Evolutionary conservation across 202 grass and related monocot species (phyloP), one percentile per base, ranked within the genome.

Genomic region (Dendrocalamus latiflorus): DNA sequence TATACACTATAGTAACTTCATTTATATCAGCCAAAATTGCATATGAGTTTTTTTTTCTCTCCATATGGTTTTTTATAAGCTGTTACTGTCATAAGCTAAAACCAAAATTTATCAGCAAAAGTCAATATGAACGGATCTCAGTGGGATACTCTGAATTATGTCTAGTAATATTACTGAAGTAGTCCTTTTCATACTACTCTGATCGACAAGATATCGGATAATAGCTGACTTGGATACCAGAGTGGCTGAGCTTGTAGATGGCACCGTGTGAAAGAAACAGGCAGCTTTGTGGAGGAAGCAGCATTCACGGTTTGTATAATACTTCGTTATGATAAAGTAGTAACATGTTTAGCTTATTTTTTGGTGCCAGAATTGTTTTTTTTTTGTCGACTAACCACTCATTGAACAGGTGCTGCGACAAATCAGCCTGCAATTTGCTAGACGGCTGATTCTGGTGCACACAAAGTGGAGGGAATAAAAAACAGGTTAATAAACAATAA

Each of bases 321-420:
- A 21, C 59, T 82, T 72, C 50, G 16, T 74, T 47, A 66, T 51
- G 53, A 77, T n/a, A n/a, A n/a, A n/a, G n/a, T n/a, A n/a, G n/a
- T 86, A 78, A 53, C 42, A 69, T 77, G 60, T 68, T 74, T 63
- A 62, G 9, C 66, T 72, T 82, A 41, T 17, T 48, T 78, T 61
- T 30, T 9, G n/a, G 12, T 86, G 49, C 48, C 30, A 45, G 13
- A 37, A 56, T 83, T 62, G 33, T n/a, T n/a, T n/a, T 24, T 75
- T 90, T 84, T 49, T 78, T 74, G 13, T 83, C 15, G 25, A 53
- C 79, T 83, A 83, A 74, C 75, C 79, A 83, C 60, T 61, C 41
- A 83, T 83, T 65, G 30, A 66, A 51, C 17, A 63, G 51, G 78
- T 90, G 88, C 73, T 83, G 36, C 36, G 79, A 83, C 79, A 90